Evolutionary conservation across 768 basidiomycete species (phyloP), one percentile per base, ranked within the genome.

Genomic region (Hebeloma cylindrosporum): DNA sequence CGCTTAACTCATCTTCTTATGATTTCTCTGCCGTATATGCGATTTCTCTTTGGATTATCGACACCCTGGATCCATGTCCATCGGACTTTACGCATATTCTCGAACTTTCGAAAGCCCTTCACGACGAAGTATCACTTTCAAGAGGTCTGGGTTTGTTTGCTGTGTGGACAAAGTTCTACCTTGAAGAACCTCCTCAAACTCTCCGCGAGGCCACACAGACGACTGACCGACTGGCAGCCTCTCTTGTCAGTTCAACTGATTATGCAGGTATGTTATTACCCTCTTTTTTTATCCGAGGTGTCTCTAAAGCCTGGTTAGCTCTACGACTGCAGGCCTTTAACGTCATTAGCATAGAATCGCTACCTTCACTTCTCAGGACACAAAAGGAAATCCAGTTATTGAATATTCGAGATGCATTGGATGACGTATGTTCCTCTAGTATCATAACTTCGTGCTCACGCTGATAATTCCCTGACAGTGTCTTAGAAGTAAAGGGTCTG

Each of bases 71-170:
- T 10, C 50, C 57, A 10, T 60, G 67, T 27, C 61, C 74, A 3
- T 40, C 63, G 2, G 31, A 46, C 3, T 75, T 79, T 38, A 30
- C 43, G 1, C 40, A 55, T 18, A 56, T 82, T 22, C 54, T 53
- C 7, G 37, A 41, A n/a, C 53, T 61, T 20, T 67, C 68, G 5
- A 45, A 65, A 23, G 54, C 57, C 5, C 66, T 94, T 3, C 67
- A 73, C 27, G 62, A 71, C 4, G 57, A 69, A 3, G 69, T 87
- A 11, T 77, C 77, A 2, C 73, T 82, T 11, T 79, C 80, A 5
- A 75, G 79, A n/a, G 93, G 94, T 3, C 70, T 80, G 18, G 87
- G 85, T 17, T 67, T 93, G 60, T 66, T 76, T 14, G 72, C 82
- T 16, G 78, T 95, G 26, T 95, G 92, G 92, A 68, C 72, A 9